These are phyloP conservation scores for Taphrina wiesneri DNA, from an alignment of 1,139 yeast genomes.

Conservation along the genomic window DNA sequence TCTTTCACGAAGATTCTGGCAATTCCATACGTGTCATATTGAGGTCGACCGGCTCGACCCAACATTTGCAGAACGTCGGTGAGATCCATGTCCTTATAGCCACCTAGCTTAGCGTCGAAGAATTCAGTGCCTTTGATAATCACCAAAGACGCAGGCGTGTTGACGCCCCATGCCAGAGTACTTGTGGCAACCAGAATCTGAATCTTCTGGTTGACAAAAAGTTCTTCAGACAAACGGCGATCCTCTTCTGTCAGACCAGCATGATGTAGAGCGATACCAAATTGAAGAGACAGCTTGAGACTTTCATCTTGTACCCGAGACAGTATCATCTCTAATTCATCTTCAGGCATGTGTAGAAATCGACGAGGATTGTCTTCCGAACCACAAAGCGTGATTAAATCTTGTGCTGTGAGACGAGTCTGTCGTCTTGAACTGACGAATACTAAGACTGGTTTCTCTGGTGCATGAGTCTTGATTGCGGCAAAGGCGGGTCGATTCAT, in stretches of 20 bases:
- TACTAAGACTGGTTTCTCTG: slow-evolving; percentile 84
- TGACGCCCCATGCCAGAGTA: slow-evolving; percentile 97
- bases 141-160: slow-evolving; percentile 90
- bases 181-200: slow-evolving; percentile 93
- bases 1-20: slow-evolving; percentile 94
- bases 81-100: slow-evolving; percentile 81
- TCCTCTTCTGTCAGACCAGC: slow-evolving; percentile 95
- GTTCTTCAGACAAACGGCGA: slow-evolving; percentile 78
- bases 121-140: slow-evolving; percentile 91
- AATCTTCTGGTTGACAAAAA: slow-evolving; percentile 80
- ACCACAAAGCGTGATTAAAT: slow-evolving; percentile 89
- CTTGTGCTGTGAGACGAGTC: slow-evolving; percentile 91
- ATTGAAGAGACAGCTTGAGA: slow-evolving; percentile 75
- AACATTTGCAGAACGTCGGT: slow-evolving; percentile 90
- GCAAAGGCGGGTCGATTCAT: slow-evolving; percentile 97
- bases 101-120: slow-evolving; percentile 78
- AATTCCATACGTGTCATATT: slow-evolving; percentile 90
- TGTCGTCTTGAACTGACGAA: slow-evolving; percentile 98
- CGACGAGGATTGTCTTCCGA: slow-evolving; percentile 90
- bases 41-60: slow-evolving; percentile 81
- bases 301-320: slow-evolving; percentile 84
- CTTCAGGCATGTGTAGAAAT: slow-evolving; percentile 75
- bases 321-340: slow-evolving; percentile 66
- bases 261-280: slow-evolving; percentile 96
- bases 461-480: slow-evolving; percentile 96